Percentiles rank a stretch among this genome's conserved stretches.
phyloP scores from a whole-genome alignment of 1,284 basidiomycete species.

The Sphagnurus paluster region DNA sequence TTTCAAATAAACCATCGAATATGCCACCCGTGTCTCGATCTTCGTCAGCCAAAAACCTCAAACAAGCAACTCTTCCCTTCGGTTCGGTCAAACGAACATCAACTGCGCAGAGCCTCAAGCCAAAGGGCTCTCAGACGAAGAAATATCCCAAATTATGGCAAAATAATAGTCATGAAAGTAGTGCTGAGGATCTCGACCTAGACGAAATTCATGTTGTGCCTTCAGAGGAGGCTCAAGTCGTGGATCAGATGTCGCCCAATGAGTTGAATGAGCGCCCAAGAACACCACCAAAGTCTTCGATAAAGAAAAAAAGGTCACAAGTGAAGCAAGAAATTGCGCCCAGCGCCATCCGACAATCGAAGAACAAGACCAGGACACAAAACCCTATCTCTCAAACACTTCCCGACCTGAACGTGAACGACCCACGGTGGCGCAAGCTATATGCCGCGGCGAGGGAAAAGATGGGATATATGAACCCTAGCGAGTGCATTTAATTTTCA shows the following conservation, averaged over 20 bases:
- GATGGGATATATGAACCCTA: conserved; percentile 51
- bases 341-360: background rate
- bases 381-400: conserved; percentile 7
- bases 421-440: conserved; percentile 47
- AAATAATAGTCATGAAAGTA: conserved; percentile 20
- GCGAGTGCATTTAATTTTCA: conserved; percentile 43
- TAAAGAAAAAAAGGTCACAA: background rate
- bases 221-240: conserved; percentile 13
- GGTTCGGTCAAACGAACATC: conserved; percentile 48
- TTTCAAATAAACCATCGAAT: background rate
- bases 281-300: background rate
- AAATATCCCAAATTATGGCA: conserved; percentile 17
- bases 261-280: background rate
- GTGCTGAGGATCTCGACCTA: conserved; percentile 18
- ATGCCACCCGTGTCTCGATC: background rate
- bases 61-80: conserved; percentile 52
- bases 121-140: conserved; percentile 22
- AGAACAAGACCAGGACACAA: conserved; percentile 9
- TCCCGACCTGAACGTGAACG: conserved; percentile 43
- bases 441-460: conserved; percentile 43
- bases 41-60: conserved; percentile 25
- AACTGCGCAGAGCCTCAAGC: conserved; percentile 33
- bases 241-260: conserved; percentile 8
- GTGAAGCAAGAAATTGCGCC: background rate
- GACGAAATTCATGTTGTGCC: conserved; percentile 22